Evolutionary conservation across 805 yeast species (phyloP).

Genomic region (Saccharomycopsis lassenensis): DNA sequence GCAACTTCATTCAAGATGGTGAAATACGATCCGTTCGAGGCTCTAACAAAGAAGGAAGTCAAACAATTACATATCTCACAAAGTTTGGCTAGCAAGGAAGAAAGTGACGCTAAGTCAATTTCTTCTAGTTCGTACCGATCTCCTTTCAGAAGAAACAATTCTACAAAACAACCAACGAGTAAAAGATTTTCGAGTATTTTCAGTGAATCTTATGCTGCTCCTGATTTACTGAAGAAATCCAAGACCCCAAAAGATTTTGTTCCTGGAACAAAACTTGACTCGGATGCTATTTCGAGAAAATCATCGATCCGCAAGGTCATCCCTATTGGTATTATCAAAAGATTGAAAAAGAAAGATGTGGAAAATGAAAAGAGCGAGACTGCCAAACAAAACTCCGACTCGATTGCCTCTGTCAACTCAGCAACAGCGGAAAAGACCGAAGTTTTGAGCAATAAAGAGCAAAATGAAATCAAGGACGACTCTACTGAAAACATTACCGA

Average conservation of each 20-base stretch:
- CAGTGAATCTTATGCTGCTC: constrained; percentile 12
- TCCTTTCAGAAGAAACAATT: constrained; percentile 7
- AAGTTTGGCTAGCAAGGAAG: too few species aligned
- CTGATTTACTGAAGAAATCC: constrained; percentile 15
- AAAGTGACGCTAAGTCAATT: too few species aligned
- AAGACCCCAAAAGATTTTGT: constrained; percentile 16
- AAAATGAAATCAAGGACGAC: constrained; percentile 43
- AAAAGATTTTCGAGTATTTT: constrained; percentile 5
- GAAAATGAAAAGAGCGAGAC: neutral
- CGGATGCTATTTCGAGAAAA: constrained; percentile 1
- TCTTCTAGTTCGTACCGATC: constrained; percentile 14
- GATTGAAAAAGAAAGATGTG: constrained; percentile 1
- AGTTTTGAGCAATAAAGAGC: too few species aligned
- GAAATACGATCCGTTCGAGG: constrained; percentile 17
- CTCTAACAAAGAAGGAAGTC: too few species aligned
- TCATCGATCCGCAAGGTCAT: neutral
- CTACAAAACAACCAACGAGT: constrained; percentile 3
- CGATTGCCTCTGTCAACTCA: too few species aligned
- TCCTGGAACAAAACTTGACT: constrained; percentile 11
- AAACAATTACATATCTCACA: too few species aligned
- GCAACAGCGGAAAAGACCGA: too few species aligned
- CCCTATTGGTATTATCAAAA: neutral
- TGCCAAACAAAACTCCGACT: neutral
- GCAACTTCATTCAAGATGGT: too few species aligned
- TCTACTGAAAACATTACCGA: constrained; percentile 54